Conservation (phyloP, 2,329 filamentous ascomycete genomes). For the Stenocarpella maydis region DNA sequence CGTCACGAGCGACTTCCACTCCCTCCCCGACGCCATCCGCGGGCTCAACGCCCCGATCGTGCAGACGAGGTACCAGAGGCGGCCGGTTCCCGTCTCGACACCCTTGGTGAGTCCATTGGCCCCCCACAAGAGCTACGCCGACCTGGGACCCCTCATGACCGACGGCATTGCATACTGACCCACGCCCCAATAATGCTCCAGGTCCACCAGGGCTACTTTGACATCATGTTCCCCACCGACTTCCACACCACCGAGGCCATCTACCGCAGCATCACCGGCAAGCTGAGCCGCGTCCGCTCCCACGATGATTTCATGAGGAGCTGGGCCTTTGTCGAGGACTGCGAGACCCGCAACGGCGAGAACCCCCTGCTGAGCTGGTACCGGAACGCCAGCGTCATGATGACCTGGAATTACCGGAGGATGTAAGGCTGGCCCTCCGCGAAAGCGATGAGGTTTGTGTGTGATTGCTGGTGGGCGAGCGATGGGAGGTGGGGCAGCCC, state of each 20-base stretch:
- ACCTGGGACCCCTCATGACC: too few species aligned
- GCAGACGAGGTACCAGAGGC: conserved; percentile 88
- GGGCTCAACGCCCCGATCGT: conserved; percentile 95
- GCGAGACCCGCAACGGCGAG: conserved; percentile 87
- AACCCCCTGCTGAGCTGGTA: conserved; percentile 94
- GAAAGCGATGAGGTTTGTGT: too few species aligned
- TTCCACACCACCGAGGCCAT: conserved; percentile 90
- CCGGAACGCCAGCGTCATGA: conserved; percentile 92
- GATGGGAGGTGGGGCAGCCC: too few species aligned
- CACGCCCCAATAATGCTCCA: conserved; percentile 46
- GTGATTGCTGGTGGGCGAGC: too few species aligned
- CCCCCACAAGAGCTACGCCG: background rate
- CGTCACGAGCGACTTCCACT: conserved; percentile 89
- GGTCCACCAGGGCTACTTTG: conserved; percentile 98
- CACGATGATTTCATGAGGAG: conserved; percentile 91
- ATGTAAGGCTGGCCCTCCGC: conserved; percentile 2
- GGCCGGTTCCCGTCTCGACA: conserved; percentile 88
- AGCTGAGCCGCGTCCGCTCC: conserved; percentile 82
- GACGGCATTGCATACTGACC: background rate
- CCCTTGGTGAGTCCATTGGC: conserved; percentile 72
- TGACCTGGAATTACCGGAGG: conserved; percentile 58
- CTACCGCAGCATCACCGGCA: conserved; percentile 92
- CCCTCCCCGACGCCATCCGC: conserved; percentile 80
- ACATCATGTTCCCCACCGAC: conserved; percentile 97
- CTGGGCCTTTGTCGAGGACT: conserved; percentile 92